Conservation (phyloP, 305 asterid species). For the Withania somnifera region DNA sequence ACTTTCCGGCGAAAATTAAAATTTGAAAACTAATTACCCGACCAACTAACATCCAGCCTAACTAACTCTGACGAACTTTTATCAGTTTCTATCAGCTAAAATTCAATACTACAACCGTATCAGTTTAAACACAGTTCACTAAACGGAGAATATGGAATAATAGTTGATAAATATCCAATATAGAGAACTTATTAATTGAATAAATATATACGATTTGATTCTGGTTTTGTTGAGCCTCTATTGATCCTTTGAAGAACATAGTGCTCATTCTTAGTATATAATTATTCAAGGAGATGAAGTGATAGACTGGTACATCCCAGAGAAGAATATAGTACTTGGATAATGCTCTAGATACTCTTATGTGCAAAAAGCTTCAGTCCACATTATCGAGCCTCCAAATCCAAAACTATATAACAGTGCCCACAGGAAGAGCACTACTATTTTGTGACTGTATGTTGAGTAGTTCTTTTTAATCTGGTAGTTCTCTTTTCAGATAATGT, state of each 20-base stretch:
- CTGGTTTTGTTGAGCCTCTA: not conserved
- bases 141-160: not conserved
- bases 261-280: not conserved
- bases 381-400: not conserved
- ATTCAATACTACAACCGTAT: not conserved
- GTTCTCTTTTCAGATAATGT: not conserved
- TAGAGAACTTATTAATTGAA: not conserved
- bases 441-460: not conserved
- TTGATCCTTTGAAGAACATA: not conserved
- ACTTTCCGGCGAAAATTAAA: not conserved
- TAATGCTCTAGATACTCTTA: not conserved
- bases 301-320: not conserved
- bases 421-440: not conserved
- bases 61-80: not conserved
- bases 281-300: not conserved
- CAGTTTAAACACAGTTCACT: not conserved
- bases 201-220: not conserved
- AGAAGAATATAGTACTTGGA: not conserved
- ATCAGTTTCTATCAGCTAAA: not conserved
- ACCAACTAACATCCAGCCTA: not conserved
- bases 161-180: not conserved
- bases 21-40: not conserved
- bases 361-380: not conserved
- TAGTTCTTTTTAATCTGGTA: not conserved
- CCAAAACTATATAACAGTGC: not conserved